Percentiles rank a stretch among this genome's conserved stretches.
Conservation (phyloP, 2,329 filamentous ascomycete species). For the Penicillium sp. region DNA sequence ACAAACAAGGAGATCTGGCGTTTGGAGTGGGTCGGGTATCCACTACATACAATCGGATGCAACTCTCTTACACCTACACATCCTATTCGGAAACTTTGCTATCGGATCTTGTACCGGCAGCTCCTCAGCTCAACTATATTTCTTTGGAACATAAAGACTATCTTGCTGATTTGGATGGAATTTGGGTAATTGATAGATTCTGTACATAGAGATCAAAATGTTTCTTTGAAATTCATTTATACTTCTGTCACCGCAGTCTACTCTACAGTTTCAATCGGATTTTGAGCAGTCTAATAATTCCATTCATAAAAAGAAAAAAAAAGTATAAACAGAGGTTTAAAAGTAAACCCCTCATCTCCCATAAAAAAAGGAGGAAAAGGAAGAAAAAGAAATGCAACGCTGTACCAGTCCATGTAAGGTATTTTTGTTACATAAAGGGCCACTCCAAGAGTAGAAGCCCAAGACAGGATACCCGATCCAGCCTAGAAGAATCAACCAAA, state of each 20-base stretch:
- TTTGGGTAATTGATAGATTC: too few relatives aligned
- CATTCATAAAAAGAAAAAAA: slow-evolving; percentile 16
- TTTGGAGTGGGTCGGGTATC: neutral
- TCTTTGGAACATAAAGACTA: too few relatives aligned
- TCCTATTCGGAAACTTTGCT: too few relatives aligned
- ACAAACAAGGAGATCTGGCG: neutral
- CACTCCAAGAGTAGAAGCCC: slow-evolving; percentile 3
- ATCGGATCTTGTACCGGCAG: too few relatives aligned
- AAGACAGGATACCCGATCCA: slow-evolving; percentile 12
- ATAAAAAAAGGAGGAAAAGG: slow-evolving; percentile 5
- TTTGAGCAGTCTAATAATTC: slow-evolving; percentile 20
- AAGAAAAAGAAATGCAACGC: slow-evolving; percentile 14
- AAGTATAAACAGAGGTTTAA: slow-evolving; percentile 5
- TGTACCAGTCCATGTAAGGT: slow-evolving; percentile 8
- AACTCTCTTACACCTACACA: too few relatives aligned
- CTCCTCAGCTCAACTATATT: too few relatives aligned
- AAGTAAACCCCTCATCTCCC: slow-evolving; percentile 7
- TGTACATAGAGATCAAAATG: too few relatives aligned
- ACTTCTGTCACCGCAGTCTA: neutral
- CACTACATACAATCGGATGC: too few relatives aligned
- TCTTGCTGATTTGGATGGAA: too few relatives aligned
- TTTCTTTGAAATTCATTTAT: too few relatives aligned
- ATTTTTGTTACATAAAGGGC: slow-evolving; percentile 12
- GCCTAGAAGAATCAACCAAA: neutral
- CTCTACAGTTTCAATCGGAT: neutral